Conservation (phyloP, 495 filamentous ascomycete genomes). For the Trichocladium uniseriatum region DNA sequence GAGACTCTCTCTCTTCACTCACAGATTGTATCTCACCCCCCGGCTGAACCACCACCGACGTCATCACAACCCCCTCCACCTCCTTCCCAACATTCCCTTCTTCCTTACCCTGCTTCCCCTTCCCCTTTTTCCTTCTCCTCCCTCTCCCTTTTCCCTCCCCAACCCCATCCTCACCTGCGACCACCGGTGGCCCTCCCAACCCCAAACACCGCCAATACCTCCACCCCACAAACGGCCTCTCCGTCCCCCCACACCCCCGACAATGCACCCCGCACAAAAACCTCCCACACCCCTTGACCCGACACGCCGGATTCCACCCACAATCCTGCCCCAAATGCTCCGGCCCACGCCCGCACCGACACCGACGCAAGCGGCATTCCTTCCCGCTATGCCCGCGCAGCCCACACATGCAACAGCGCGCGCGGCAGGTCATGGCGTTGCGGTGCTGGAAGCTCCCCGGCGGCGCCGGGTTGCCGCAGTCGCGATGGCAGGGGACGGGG, state of each 20-base stretch:
- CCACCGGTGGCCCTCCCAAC: constrained; percentile 12
- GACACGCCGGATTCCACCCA: constrained; percentile 31
- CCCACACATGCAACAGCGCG: constrained; percentile 37
- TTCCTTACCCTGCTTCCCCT: neutral
- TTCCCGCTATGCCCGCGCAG: constrained; percentile 27
- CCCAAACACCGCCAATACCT: constrained; percentile 24
- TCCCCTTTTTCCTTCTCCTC: neutral
- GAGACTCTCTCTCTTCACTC: too few relatives aligned
- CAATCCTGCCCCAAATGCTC: constrained; percentile 33
- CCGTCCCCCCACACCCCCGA: constrained; percentile 25
- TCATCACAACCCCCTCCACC: neutral
- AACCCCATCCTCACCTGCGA: neutral
- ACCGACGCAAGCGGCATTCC: constrained; percentile 24
- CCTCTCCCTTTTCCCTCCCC: neutral
- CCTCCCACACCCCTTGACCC: constrained; percentile 19
- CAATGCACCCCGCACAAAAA: constrained; percentile 32
- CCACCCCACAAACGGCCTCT: constrained; percentile 27
- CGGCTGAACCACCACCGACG: too few relatives aligned
- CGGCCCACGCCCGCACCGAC: constrained; percentile 20
- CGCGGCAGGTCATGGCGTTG: constrained; percentile 29
- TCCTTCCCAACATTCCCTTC: too few relatives aligned
- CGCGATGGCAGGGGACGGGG: constrained; percentile 20
- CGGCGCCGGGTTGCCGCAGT: constrained; percentile 17
- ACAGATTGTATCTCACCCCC: too few relatives aligned
- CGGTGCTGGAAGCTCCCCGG: constrained; percentile 22